These are phyloP conservation scores for Psophocarpus tetragonolobus DNA, from an alignment of 306 rosid genomes.

Conservation along the genomic window DNA sequence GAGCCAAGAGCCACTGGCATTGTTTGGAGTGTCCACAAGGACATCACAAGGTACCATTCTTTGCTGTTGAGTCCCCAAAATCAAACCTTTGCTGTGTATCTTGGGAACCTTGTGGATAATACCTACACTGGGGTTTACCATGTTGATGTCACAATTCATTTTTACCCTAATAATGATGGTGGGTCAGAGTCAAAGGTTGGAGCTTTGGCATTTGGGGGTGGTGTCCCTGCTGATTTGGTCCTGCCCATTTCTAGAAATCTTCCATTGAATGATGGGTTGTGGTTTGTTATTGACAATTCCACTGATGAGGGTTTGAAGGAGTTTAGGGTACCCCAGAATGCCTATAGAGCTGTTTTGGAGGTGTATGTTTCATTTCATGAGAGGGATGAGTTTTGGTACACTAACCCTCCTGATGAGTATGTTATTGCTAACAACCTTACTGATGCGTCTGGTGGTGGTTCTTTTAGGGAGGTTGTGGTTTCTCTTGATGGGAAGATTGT, in stretches of 20 bases:
- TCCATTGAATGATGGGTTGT: conserved; percentile 75
- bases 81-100: conserved; percentile 76
- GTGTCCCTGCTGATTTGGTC: conserved; percentile 77
- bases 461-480: conserved; percentile 85
- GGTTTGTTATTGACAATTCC: conserved; percentile 68
- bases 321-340: conserved; percentile 68
- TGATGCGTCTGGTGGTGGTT: conserved; percentile 68
- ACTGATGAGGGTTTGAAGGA: conserved; percentile 52
- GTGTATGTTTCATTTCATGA: conserved; percentile 93
- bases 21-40: conserved; percentile 85
- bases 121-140: conserved; percentile 86
- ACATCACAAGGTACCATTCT: conserved; percentile 80
- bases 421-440: conserved; percentile 60
- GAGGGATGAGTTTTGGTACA: conserved; percentile 87
- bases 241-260: conserved; percentile 70
- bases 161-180: conserved; percentile 52
- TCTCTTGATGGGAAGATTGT: conserved; percentile 62
- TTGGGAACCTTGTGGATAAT: conserved; percentile 62
- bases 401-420: conserved; percentile 68
- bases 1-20: conserved; percentile 78
- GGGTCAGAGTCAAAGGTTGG: not conserved
- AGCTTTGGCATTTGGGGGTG: conserved; percentile 32
- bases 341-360: conserved; percentile 84
- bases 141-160: conserved; percentile 60
- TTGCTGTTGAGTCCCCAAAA: conserved; percentile 57